phyloP scores from a whole-genome alignment of 129 eudicot genomes.

The Ambrosia trifida region DNA sequence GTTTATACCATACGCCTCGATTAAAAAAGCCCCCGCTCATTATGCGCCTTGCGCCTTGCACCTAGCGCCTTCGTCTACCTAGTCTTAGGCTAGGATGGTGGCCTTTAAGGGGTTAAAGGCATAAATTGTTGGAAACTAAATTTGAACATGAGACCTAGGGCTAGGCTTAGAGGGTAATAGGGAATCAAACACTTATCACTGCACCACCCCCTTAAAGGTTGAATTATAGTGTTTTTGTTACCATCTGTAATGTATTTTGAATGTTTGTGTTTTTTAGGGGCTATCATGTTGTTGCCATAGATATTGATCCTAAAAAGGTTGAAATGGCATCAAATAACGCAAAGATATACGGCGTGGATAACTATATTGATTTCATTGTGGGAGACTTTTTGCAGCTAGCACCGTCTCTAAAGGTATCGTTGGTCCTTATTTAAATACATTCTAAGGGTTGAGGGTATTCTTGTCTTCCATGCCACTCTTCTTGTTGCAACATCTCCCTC shows the following conservation, averaged over 20 bases:
- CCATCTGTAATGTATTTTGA: not conserved
- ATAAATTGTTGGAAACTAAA: not conserved
- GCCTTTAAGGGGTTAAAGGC: not conserved
- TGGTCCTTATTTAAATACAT: not conserved
- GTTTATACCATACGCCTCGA: too few species aligned
- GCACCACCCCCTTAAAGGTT: not conserved
- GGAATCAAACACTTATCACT: not conserved
- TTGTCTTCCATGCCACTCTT: too few species aligned
- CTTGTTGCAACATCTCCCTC: too few species aligned
- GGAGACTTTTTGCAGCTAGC: conserved; percentile 85
- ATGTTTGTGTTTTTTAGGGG: conserved; percentile 46
- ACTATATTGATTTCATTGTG: conserved; percentile 62
- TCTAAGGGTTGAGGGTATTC: too few species aligned
- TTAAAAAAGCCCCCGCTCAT: too few species aligned
- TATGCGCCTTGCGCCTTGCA: too few species aligned
- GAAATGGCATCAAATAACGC: conserved; percentile 65
- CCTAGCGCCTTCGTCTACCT: too few species aligned
- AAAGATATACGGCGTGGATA: conserved; percentile 69
- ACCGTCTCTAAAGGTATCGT: conserved; percentile 60
- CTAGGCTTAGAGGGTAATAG: too few species aligned
- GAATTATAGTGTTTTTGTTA: not conserved
- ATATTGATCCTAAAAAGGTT: conserved; percentile 68
- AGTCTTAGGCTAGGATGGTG: not conserved
- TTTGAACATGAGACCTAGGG: not conserved
- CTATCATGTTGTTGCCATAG: conserved; percentile 69